Percentiles rank a stretch among this genome's conserved stretches.
phyloP scores from a whole-genome alignment of 2,329 filamentous ascomycete genomes.

The Claviceps digitariae region DNA sequence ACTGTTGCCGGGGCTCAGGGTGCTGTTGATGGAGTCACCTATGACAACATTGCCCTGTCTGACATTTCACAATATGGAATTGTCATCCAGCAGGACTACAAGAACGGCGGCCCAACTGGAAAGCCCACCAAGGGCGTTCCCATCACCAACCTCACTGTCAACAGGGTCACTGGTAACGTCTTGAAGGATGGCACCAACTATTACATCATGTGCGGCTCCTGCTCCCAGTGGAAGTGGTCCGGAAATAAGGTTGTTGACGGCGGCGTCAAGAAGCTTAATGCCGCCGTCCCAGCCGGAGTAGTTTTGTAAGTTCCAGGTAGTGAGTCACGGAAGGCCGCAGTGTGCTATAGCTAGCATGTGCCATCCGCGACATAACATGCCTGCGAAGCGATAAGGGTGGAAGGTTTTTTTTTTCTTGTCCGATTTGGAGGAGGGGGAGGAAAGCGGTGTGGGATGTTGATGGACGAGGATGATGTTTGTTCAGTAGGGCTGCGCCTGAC shows the following conservation, averaged over 20 bases:
- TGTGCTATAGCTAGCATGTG: neutral
- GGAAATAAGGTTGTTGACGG: neutral
- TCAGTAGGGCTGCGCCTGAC: neutral
- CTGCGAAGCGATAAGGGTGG: neutral
- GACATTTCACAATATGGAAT: conserved; percentile 27
- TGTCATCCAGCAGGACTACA: conserved; percentile 31
- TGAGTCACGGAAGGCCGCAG: neutral
- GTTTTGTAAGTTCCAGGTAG: conserved; percentile 2
- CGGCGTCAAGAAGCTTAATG: neutral
- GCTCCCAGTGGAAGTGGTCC: neutral
- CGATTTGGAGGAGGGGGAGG: neutral
- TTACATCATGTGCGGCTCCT: neutral
- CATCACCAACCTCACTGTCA: conserved; percentile 35
- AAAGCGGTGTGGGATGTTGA: no score
- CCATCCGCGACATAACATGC: neutral
- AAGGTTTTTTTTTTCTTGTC: neutral
- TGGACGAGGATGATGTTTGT: neutral
- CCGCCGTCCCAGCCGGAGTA: neutral
- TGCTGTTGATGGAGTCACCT: neutral
- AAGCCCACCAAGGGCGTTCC: conserved; percentile 35
- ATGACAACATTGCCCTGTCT: conserved; percentile 1
- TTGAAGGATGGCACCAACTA: neutral
- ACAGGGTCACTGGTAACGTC: conserved; percentile 7
- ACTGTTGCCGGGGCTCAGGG: neutral
- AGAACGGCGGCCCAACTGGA: conserved; percentile 32